A percentile compares a stretch with the other conserved stretches of the same genome.
Conservation (phyloP, 176 grass and related monocot genomes). For the Microstegium vimineum region DNA sequence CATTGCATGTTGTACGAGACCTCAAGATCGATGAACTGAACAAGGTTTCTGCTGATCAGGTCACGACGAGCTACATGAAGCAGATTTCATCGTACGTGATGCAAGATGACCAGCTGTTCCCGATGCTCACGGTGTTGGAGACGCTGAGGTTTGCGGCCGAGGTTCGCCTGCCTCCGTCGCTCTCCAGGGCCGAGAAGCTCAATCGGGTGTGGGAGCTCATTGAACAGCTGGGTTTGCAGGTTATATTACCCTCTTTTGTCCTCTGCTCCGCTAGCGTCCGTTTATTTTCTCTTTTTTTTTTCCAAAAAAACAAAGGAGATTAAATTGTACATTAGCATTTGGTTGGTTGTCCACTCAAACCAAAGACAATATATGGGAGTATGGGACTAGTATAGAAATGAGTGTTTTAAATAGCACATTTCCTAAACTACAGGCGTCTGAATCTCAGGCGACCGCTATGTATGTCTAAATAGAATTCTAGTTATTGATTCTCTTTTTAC, state of each 20-base stretch:
- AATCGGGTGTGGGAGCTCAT: constrained; percentile 67
- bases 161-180: constrained; percentile 55
- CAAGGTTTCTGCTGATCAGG: constrained; percentile 30
- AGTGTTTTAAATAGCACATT: too few relatives aligned
- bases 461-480: too few relatives aligned
- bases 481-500: too few relatives aligned
- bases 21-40: background rate
- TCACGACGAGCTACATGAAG: constrained; percentile 81
- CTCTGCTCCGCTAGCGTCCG: background rate
- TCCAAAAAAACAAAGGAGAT: background rate
- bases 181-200: constrained; percentile 54
- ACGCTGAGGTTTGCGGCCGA: constrained; percentile 65
- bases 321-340: background rate
- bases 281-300: background rate
- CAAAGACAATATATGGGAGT: too few relatives aligned
- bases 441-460: too few relatives aligned
- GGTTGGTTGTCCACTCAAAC: background rate
- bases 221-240: constrained; percentile 70
- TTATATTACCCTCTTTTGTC: background rate
- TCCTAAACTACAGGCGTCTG: too few relatives aligned
- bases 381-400: too few relatives aligned
- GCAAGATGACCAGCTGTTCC: constrained; percentile 78
- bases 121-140: constrained; percentile 68
- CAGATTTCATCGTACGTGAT: constrained; percentile 75
- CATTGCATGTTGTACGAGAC: background rate